phyloP scores from a whole-genome alignment of 768 basidiomycete species.

The Leccinum obscurum region DNA sequence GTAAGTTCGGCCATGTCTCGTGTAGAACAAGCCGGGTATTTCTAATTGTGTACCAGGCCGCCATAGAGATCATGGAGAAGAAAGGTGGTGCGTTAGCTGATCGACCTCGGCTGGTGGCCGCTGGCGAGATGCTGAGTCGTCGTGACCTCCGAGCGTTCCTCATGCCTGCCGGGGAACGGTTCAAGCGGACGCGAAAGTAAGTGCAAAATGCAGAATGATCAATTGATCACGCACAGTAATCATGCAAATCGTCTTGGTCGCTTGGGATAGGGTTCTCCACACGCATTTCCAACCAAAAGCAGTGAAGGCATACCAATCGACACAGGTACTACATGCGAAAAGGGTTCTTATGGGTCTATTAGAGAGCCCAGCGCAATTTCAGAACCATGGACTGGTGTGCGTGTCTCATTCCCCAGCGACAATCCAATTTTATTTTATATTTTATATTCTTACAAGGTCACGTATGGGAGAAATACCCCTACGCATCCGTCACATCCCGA shows the following conservation, averaged over 20 bases:
- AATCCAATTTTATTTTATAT: background rate
- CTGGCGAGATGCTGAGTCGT: conserved; percentile 50
- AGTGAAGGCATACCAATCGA: conserved; percentile 43
- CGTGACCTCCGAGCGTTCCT: conserved; percentile 48
- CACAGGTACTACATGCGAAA: conserved; percentile 40
- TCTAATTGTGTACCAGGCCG: background rate
- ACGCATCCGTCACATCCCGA: conserved; percentile 18
- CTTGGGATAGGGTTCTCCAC: too few relatives aligned
- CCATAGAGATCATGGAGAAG: conserved; percentile 58
- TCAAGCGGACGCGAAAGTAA: conserved; percentile 55
- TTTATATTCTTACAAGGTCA: conserved; percentile 4
- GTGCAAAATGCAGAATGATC: conserved; percentile 1
- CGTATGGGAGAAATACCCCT: conserved; percentile 22
- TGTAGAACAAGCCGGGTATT: background rate
- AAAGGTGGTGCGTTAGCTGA: conserved; percentile 39
- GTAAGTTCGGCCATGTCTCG: background rate
- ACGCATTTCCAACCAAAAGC: conserved; percentile 51
- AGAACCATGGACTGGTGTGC: conserved; percentile 32
- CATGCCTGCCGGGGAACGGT: conserved; percentile 50
- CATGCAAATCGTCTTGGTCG: too few relatives aligned
- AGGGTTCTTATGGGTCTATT: conserved; percentile 12
- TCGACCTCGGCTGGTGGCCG: conserved; percentile 42
- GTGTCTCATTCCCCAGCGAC: conserved; percentile 26
- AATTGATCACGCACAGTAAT: too few relatives aligned
- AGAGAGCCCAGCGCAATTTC: conserved; percentile 12